Evolutionary conservation across 2,329 filamentous ascomycete species (phyloP).

Genomic region (Tolypocladium paradoxum): DNA sequence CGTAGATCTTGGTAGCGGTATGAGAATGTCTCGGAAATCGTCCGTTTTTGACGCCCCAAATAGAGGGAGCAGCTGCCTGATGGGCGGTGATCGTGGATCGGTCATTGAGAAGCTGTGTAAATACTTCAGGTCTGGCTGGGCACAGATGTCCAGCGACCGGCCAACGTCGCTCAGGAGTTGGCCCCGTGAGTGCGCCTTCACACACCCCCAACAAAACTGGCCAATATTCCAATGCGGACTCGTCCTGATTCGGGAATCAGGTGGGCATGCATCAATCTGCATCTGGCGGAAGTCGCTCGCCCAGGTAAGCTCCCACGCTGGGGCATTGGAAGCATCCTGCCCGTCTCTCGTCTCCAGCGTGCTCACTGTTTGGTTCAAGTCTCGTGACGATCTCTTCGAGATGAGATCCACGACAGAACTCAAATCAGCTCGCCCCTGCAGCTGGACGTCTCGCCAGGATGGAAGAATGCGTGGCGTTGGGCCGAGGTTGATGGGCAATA

Average conservation of each 20-base stretch:
- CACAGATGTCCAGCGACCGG: slow-evolving; percentile 55
- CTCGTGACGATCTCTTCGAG: slow-evolving; percentile 13
- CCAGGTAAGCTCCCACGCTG: slow-evolving; percentile 1
- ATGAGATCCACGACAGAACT: slow-evolving; percentile 18
- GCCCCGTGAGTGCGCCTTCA: slow-evolving; percentile 51
- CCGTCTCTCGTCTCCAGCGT: neutral
- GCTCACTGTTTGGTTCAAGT: slow-evolving; percentile 1
- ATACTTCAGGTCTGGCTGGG: slow-evolving; percentile 64
- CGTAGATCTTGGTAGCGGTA: slow-evolving; percentile 44
- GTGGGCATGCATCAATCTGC: slow-evolving; percentile 46
- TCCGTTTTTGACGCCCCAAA: slow-evolving; percentile 66
- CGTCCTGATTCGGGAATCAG: slow-evolving; percentile 47
- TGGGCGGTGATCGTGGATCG: slow-evolving; percentile 49
- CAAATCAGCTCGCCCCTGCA: slow-evolving; percentile 10
- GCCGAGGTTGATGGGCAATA: slow-evolving; percentile 71
- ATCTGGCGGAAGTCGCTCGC: slow-evolving; percentile 26
- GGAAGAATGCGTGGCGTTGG: slow-evolving; percentile 23
- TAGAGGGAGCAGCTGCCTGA: slow-evolving; percentile 57
- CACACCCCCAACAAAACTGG: slow-evolving; percentile 54
- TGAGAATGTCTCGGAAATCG: slow-evolving; percentile 66
- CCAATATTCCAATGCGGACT: slow-evolving; percentile 52
- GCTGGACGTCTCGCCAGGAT: slow-evolving; percentile 47
- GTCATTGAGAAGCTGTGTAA: slow-evolving; percentile 65
- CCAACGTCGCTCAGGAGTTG: slow-evolving; percentile 59
- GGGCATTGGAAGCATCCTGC: neutral